A percentile compares a stretch with the other conserved stretches of the same genome.
These are phyloP conservation scores for Monosporascus cannonballus DNA, from an alignment of 2,329 filamentous ascomycete species.

Conservation along the genomic window DNA sequence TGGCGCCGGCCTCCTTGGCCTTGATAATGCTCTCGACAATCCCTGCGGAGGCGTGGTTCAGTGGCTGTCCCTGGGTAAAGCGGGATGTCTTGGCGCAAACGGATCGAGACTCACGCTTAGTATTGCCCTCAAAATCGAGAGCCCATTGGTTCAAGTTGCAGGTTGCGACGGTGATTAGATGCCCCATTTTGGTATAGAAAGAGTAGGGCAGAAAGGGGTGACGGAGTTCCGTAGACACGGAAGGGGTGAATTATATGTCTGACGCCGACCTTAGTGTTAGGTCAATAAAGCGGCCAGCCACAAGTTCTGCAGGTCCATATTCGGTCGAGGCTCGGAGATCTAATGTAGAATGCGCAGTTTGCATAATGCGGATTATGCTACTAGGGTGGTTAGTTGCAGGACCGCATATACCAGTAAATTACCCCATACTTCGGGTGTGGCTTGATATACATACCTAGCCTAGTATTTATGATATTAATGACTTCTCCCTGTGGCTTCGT, in stretches of 20 bases:
- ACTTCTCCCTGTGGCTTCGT: background rate
- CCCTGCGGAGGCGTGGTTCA: conserved; percentile 45
- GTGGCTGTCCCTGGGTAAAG: background rate
- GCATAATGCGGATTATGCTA: background rate
- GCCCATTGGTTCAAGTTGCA: conserved; percentile 34
- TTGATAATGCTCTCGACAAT: conserved; percentile 53
- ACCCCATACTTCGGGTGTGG: background rate
- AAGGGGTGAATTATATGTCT: background rate
- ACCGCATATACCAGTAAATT: background rate
- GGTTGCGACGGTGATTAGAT: conserved; percentile 28
- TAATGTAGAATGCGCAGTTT: background rate
- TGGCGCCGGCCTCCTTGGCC: conserved; percentile 51
- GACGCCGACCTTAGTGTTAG: background rate
- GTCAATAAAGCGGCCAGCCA: background rate
- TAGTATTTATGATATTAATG: too few species aligned
- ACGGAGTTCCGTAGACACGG: background rate
- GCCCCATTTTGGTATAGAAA: conserved; percentile 12
- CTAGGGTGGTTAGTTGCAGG: background rate
- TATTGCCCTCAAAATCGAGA: conserved; percentile 33
- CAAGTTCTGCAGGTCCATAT: background rate
- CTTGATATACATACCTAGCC: too few species aligned
- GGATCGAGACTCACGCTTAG: background rate
- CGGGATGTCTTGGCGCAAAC: background rate
- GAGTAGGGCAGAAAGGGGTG: background rate
- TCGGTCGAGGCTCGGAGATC: background rate